phyloP scores from a whole-genome alignment of 2,329 filamentous ascomycete species.

The Pseudogymnoascus sp. region DNA sequence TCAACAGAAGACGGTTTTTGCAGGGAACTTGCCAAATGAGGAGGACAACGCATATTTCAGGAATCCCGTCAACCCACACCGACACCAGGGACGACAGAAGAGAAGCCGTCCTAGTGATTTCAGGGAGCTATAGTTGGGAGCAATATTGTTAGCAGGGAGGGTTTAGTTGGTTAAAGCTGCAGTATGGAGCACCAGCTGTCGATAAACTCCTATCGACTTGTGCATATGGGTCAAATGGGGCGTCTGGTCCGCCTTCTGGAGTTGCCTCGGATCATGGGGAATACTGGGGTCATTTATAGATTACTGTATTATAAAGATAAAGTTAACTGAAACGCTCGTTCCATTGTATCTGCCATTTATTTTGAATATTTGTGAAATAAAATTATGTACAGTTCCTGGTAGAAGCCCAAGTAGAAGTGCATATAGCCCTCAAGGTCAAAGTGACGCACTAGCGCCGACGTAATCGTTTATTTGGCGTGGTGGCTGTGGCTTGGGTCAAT shows the following conservation, averaged over 20 bases:
- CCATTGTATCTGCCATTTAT: neutral
- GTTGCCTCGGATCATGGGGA: neutral
- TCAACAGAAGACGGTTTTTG: conserved; percentile 41
- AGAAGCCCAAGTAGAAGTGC: neutral
- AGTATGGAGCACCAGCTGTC: conserved; percentile 7
- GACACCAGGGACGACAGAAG: conserved; percentile 73
- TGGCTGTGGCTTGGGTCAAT: neutral
- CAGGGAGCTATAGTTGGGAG: conserved; percentile 55
- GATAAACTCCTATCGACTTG: neutral
- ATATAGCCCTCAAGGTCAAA: neutral
- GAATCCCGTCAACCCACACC: conserved; percentile 89
- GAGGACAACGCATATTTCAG: conserved; percentile 92
- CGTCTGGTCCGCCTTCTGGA: neutral
- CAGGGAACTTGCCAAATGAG: conserved; percentile 47
- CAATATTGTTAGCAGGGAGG: neutral
- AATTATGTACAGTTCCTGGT: neutral
- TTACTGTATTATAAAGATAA: neutral
- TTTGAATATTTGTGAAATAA: neutral
- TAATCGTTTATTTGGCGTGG: neutral
- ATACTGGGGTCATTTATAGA: neutral
- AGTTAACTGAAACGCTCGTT: neutral
- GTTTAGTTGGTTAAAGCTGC: neutral
- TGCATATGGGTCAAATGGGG: conserved; percentile 1
- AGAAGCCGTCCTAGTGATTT: conserved; percentile 84
- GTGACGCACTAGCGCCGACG: conserved; percentile 1